Percentiles rank a stretch among this genome's conserved stretches.
phyloP scores from a whole-genome alignment of 108 stramenopile genomes.

The Cyclotella kingstonii region DNA sequence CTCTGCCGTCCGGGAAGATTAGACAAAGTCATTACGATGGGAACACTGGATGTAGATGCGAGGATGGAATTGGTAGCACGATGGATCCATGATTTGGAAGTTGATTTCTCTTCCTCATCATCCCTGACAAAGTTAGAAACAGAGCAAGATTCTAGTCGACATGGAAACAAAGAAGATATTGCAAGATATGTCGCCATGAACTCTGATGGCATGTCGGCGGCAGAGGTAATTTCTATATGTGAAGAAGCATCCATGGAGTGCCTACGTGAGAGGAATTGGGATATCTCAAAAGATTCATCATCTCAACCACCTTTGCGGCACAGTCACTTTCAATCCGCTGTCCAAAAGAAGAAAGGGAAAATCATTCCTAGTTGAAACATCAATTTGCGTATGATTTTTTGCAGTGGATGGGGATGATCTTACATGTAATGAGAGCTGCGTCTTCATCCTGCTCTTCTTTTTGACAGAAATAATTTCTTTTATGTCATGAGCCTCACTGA shows the following conservation, averaged over 20 bases:
- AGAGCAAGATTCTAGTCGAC: conserved; percentile 24
- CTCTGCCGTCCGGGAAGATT: conserved; percentile 76
- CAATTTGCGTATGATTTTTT: too few relatives aligned
- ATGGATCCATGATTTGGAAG: conserved; percentile 34
- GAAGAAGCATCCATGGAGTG: conserved; percentile 58
- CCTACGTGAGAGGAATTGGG: conserved; percentile 32
- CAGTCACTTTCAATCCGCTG: conserved; percentile 26
- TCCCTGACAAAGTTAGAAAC: too few relatives aligned
- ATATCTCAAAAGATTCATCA: conserved; percentile 1
- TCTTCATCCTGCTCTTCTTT: too few relatives aligned
- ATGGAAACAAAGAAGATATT: conserved; percentile 39
- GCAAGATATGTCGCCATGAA: conserved; percentile 40
- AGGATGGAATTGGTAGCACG: conserved; percentile 44
- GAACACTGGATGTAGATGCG: conserved; percentile 51
- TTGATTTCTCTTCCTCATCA: conserved; percentile 44
- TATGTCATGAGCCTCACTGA: too few relatives aligned
- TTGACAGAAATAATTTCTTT: too few relatives aligned
- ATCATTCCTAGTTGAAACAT: background rate
- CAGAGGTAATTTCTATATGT: conserved; percentile 62
- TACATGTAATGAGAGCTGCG: too few relatives aligned
- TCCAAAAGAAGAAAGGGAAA: conserved; percentile 31
- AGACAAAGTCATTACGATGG: conserved; percentile 54
- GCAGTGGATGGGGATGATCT: too few relatives aligned
- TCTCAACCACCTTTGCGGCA: conserved; percentile 13
- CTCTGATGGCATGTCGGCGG: conserved; percentile 63